Evolutionary conservation across 139 green algal genomes (phyloP), one percentile per base, ranked within the genome.

Genomic region (Coelastrella sp.): DNA sequence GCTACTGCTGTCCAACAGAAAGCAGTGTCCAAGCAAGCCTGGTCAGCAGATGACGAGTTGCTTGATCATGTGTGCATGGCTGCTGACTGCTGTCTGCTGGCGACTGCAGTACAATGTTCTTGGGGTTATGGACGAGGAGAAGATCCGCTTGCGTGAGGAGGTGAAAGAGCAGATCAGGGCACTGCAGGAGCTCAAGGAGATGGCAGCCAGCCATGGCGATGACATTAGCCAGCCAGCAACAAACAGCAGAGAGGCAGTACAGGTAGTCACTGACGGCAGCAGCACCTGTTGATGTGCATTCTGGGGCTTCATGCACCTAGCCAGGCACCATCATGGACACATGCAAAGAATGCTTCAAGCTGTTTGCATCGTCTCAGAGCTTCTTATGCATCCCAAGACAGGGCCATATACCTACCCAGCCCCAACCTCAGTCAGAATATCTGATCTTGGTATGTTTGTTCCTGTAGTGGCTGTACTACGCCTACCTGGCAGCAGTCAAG

Each of bases 401-500:
- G 35, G 35, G 35, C 35, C 35, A 49, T 49, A 49, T 49, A 49
- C 3, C 35, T 49, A 49, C 3, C 3, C 35, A 49, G 35, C 35
- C 35, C 35, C 3, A 49, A 80, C 22, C 74, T 80, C 25, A 20
- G 24, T 78, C 4, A 25, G 8, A 58, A 73, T 3, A 49, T 49
- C 35, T 49, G 35, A 49, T 9, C 70, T 56, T 73, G 79, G 20
- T 73, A 11, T 22, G 17, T 8, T 60, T 49, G 17, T 63, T 60
- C 27, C 20, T 86, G 82, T 95, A 97, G 93, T 96, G 93, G 93
- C 11, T 95, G 73, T 97, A 97, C 93, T 96, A 95, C 63, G 96
- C 66, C 25, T 97, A 97, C 91, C 92, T 97, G 85, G 95, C 78
- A 10, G 94, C 94, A 0, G 93, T 97, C 7, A 97, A 97, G 94